phyloP scores from a whole-genome alignment of 768 basidiomycete species.

The Boletus pseudopeckii region DNA sequence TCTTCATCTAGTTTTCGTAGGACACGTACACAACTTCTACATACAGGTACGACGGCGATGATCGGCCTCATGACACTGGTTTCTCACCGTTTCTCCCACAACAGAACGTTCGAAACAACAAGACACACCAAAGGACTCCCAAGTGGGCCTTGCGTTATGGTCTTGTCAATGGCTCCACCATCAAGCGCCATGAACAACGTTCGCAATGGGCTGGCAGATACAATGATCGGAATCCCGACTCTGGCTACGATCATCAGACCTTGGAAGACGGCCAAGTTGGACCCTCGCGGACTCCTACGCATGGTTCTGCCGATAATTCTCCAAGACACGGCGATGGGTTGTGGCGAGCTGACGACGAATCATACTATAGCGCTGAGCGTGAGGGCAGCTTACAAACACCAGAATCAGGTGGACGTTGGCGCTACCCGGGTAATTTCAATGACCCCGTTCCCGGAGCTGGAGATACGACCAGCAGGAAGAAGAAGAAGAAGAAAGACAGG shows the following conservation, averaged over 20 bases:
- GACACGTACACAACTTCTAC: constrained; percentile 92
- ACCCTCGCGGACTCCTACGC: constrained; percentile 11
- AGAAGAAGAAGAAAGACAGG: constrained; percentile 77
- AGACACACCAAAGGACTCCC: constrained; percentile 87
- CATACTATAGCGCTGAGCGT: constrained; percentile 53
- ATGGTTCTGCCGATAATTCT: constrained; percentile 6
- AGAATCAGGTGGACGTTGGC: constrained; percentile 58
- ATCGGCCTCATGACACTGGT: neutral
- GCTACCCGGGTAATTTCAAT: constrained; percentile 81
- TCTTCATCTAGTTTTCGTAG: constrained; percentile 34
- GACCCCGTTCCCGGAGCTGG: constrained; percentile 46
- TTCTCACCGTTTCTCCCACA: constrained; percentile 6
- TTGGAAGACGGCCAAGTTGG: constrained; percentile 76
- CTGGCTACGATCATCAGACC: constrained; percentile 65
- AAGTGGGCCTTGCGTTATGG: constrained; percentile 94
- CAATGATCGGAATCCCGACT: constrained; percentile 71
- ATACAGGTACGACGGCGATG: constrained; percentile 56
- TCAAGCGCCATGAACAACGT: constrained; percentile 72
- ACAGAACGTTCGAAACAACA: constrained; percentile 94
- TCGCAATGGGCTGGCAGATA: constrained; percentile 88
- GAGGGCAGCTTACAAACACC: constrained; percentile 38
- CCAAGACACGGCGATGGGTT: constrained; percentile 45
- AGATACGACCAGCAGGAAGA: constrained; percentile 39
- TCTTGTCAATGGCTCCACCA: constrained; percentile 76
- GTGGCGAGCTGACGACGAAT: constrained; percentile 76